Evolutionary conservation across 257 asterid genomes (phyloP), one percentile per base, ranked within the genome.

Genomic region (Nicotiana undulata): DNA sequence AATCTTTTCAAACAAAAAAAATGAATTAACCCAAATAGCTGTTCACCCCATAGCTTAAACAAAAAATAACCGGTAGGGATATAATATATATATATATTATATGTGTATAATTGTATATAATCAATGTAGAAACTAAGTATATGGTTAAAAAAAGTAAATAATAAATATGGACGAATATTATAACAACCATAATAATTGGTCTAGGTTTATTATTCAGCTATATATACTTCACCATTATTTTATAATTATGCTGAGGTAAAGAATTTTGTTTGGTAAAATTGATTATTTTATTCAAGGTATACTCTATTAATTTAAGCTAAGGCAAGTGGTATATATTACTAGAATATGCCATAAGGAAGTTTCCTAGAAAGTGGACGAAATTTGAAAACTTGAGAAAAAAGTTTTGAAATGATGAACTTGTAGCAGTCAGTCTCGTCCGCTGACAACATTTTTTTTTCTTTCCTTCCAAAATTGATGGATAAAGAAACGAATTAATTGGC

Each of bases 211-310:
- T 20, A 68, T 68, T 68, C n/a, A 68, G 15, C 32, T 20, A 1
- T 17, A 34, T 67, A 37, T 11, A 72, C 60, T 46, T 46, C 34
- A 46, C 4, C 78, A 72, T 72, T 72, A 46, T 46, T 40, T 72
- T 44, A 44, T 20, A 44, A 44, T 13, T 46, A 49, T 72, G 40
- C 60, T 72, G 15, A 46, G 1, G 34, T 24, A 29, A n/a, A 72
- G 78, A 72, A 72, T 72, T 22, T 46, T 46, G 78, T 72, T 72
- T 22, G 22, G 40, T 72, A 46, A 46, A 49, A 24, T 22, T 46
- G 22, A n/a, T n/a, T n/a, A n/a, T n/a, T n/a, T n/a, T n/a, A 44
- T 70, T 72, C 40, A 46, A 24, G 60, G 49, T 46, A 24, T 24
- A 72, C 15, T 24, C 15, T 24, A 46, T 72, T 46, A 24, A 72